Conservation (phyloP, 345 rosid genomes). For the Citrus medica region DNA sequence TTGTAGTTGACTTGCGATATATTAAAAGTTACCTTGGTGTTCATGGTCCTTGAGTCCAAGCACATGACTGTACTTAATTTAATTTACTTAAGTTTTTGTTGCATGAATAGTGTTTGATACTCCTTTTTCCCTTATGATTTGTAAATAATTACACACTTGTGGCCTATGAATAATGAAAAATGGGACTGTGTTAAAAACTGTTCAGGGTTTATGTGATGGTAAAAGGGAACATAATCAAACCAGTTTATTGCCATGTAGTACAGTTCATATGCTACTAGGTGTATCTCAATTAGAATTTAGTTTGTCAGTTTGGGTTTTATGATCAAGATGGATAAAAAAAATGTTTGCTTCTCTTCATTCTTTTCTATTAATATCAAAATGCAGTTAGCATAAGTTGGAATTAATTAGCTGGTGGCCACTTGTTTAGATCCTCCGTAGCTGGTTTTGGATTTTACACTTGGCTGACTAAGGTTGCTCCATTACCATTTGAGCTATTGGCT, state of each 20-base stretch:
- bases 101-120: neutral
- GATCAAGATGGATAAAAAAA: neutral
- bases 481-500: neutral
- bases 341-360: neutral
- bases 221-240: neutral
- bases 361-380: neutral
- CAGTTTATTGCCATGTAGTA: neutral
- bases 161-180: neutral
- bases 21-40: neutral
- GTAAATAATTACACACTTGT: neutral
- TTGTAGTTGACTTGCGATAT: neutral
- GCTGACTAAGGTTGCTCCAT: neutral
- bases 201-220: neutral
- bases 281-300: neutral
- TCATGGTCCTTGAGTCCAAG: neutral
- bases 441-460: neutral
- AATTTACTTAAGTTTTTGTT: neutral
- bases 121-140: neutral
- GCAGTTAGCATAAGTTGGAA: neutral
- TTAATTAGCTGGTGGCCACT: neutral
- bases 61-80: neutral
- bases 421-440: neutral
- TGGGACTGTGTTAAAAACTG: neutral
- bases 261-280: neutral
- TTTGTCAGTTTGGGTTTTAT: neutral